Conservation (phyloP, 148 eudicot species). For the Rheum nobile region DNA sequence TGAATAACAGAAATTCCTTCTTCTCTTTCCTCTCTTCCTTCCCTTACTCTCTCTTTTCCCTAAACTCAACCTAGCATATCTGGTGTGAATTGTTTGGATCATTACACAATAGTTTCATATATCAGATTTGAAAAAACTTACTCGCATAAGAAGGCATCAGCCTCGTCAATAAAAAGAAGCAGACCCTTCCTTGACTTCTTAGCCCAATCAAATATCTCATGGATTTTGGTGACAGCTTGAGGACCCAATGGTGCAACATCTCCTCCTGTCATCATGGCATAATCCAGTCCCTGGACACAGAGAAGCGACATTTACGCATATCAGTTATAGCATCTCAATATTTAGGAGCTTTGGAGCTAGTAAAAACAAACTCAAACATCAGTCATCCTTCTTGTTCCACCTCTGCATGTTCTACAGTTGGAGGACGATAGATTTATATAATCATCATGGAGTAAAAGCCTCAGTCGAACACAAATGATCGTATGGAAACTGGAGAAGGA, state of each 20-base stretch:
- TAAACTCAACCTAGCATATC: no score
- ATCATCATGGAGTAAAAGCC: not conserved
- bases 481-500: not conserved
- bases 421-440: not conserved
- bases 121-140: constrained; percentile 29
- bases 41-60: no score
- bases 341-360: not conserved
- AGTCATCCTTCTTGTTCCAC: not conserved
- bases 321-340: not conserved
- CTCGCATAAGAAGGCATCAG: constrained; percentile 98
- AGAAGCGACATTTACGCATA: not conserved
- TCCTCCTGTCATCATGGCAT: constrained; percentile 99
- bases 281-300: constrained; percentile 70
- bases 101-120: no score
- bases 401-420: not conserved
- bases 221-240: constrained; percentile 94
- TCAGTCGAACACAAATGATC: not conserved
- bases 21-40: no score
- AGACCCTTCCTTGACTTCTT: constrained; percentile 82
- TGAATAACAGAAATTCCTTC: no score
- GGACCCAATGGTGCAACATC: constrained; percentile 95
- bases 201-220: constrained; percentile 97
- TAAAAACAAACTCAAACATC: not conserved
- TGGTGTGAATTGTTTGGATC: no score
- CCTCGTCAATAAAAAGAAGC: constrained; percentile 91